Conservation (phyloP, 305 asterid genomes). For the Fraxinus latifolia region DNA sequence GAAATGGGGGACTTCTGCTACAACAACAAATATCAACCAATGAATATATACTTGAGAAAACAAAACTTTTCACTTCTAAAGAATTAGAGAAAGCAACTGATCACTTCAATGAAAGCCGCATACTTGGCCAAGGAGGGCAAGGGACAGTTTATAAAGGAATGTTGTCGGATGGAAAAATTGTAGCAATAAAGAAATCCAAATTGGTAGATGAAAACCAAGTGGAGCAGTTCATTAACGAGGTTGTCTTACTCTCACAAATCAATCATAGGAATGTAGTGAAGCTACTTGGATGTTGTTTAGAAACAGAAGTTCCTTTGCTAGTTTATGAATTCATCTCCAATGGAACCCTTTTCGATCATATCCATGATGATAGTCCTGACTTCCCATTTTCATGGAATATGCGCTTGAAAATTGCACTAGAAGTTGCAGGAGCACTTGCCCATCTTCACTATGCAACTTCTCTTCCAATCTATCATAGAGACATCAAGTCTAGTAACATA, state of each 20-base stretch:
- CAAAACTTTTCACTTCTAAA: neutral
- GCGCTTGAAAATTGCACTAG: conserved; percentile 25
- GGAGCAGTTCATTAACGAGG: conserved; percentile 20
- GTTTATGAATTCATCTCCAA: neutral
- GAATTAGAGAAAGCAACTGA: conserved; percentile 9
- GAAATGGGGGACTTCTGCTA: neutral
- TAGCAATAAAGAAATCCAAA: conserved; percentile 7
- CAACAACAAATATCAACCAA: neutral
- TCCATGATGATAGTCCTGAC: conserved; percentile 8
- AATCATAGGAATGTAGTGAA: conserved; percentile 14
- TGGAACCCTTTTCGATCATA: conserved; percentile 16
- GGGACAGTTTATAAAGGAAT: neutral
- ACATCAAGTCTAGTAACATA: conserved; percentile 25
- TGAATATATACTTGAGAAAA: neutral
- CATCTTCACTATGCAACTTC: conserved; percentile 29
- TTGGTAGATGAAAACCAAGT: conserved; percentile 8
- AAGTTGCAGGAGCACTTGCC: conserved; percentile 24
- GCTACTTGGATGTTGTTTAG: neutral
- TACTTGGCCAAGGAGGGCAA: neutral
- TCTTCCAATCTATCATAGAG: conserved; percentile 22
- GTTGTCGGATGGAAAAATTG: neutral
- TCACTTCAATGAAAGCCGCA: neutral
- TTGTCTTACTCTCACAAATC: conserved; percentile 17
- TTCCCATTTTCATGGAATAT: conserved; percentile 18
- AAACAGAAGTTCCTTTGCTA: neutral